These are phyloP conservation scores for Cicer cuneatum DNA, from an alignment of 306 rosid genomes.

Conservation along the genomic window DNA sequence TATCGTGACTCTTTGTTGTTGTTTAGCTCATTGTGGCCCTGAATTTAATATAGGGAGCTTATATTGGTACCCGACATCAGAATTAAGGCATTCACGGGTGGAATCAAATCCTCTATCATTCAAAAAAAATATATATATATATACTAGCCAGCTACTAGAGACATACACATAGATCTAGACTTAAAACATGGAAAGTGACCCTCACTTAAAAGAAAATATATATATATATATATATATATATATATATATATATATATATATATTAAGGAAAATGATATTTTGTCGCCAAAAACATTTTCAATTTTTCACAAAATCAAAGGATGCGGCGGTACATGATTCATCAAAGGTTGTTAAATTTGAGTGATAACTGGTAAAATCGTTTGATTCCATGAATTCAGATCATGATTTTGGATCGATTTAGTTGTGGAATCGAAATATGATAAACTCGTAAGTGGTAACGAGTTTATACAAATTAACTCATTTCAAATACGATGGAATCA, in stretches of 20 bases:
- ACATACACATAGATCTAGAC: background rate
- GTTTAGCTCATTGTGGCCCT: constrained; percentile 42
- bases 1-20: constrained; percentile 45
- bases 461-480: no score
- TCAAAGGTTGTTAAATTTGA: no score
- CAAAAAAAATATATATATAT: background rate
- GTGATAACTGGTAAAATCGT: no score
- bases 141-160: background rate
- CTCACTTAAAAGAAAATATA: constrained; percentile 11
- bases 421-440: no score
- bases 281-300: background rate
- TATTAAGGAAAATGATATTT: background rate
- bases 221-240: background rate
- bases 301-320: background rate
- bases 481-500: no score
- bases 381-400: no score
- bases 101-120: constrained; percentile 44
- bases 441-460: no score
- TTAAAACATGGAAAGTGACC: constrained; percentile 32
- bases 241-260: background rate
- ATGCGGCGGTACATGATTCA: no score
- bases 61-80: constrained; percentile 38
- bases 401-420: no score
- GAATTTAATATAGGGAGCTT: constrained; percentile 6
- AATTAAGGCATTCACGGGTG: constrained; percentile 58